Percentiles rank a stretch among this genome's conserved stretches.
Conservation (phyloP, 2,329 filamentous ascomycete species). For the Rasamsonia emersonii region DNA sequence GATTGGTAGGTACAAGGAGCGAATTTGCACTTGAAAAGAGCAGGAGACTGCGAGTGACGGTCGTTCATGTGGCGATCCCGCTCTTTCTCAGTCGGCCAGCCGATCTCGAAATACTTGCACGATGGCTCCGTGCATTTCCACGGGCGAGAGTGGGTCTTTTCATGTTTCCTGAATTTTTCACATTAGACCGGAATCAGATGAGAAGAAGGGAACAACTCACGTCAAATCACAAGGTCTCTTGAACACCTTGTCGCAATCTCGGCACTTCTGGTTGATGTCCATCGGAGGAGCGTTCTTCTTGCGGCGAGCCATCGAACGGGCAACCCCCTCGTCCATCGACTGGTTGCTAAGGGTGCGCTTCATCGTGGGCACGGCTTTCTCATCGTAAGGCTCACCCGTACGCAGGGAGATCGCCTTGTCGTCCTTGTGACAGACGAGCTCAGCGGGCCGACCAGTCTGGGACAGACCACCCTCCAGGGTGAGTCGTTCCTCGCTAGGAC, state of each 20-base stretch:
- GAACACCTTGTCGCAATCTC: constrained; percentile 84
- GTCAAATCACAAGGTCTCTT: constrained; percentile 95
- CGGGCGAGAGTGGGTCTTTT: constrained; percentile 93
- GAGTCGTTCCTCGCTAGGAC: constrained; percentile 57
- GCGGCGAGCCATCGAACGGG: constrained; percentile 88
- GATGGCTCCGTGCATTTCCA: constrained; percentile 79
- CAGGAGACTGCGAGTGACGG: constrained; percentile 75
- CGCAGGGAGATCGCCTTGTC: constrained; percentile 72
- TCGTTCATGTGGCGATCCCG: constrained; percentile 93
- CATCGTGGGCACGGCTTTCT: constrained; percentile 28
- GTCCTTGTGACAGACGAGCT: constrained; percentile 74
- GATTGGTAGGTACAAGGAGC: constrained; percentile 84
- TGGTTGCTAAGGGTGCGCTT: constrained; percentile 48
- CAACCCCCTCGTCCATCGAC: constrained; percentile 67
- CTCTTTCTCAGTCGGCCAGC: constrained; percentile 97
- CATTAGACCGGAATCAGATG: constrained; percentile 7
- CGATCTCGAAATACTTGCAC: constrained; percentile 84
- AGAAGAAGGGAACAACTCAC: constrained; percentile 17
- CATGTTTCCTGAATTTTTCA: constrained; percentile 65
- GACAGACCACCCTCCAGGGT: constrained; percentile 72
- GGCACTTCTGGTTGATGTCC: constrained; percentile 73
- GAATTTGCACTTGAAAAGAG: constrained; percentile 75
- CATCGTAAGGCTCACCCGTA: constrained; percentile 56
- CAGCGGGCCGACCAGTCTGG: constrained; percentile 71
- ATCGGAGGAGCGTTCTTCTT: constrained; percentile 88